Evolutionary conservation across 345 rosid genomes (phyloP).

Genomic region (Cardamine resedifolia): DNA sequence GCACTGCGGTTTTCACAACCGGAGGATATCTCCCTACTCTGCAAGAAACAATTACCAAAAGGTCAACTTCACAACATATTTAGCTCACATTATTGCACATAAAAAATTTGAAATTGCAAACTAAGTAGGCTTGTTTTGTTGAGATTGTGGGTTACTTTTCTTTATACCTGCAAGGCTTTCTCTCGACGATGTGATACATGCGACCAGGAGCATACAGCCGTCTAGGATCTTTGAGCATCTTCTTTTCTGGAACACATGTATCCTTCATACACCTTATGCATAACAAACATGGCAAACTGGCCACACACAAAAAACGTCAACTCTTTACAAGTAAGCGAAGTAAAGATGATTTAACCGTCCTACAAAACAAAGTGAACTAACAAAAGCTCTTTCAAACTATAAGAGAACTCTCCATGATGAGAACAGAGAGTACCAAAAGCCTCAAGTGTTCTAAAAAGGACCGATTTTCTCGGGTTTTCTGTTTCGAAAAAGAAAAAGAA

Average conservation of each 20-base stretch:
- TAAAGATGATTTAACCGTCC: neutral
- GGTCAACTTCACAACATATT: too few relatives aligned
- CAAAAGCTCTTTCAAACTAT: neutral
- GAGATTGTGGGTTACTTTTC: neutral
- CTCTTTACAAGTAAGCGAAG: neutral
- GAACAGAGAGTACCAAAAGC: neutral
- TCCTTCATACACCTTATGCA: constrained; percentile 91
- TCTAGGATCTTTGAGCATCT: constrained; percentile 92
- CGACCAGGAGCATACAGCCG: constrained; percentile 97
- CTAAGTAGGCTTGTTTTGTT: neutral
- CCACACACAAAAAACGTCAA: constrained; percentile 21
- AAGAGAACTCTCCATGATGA: neutral
- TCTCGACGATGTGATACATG: constrained; percentile 91
- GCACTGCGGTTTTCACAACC: constrained; percentile 89
- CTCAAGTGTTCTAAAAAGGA: neutral
- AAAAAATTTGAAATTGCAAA: neutral
- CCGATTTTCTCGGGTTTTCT: neutral
- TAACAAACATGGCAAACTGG: constrained; percentile 87
- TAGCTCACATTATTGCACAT: neutral
- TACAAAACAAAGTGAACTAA: neutral
- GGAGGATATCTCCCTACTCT: constrained; percentile 90
- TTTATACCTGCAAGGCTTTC: constrained; percentile 78
- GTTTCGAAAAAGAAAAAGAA: neutral
- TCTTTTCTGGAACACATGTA: constrained; percentile 84
- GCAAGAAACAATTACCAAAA: constrained; percentile 27